Base-by-base conservation (phyloP, 768 basidiomycete species). In the Leccinum variicolor region DNA sequence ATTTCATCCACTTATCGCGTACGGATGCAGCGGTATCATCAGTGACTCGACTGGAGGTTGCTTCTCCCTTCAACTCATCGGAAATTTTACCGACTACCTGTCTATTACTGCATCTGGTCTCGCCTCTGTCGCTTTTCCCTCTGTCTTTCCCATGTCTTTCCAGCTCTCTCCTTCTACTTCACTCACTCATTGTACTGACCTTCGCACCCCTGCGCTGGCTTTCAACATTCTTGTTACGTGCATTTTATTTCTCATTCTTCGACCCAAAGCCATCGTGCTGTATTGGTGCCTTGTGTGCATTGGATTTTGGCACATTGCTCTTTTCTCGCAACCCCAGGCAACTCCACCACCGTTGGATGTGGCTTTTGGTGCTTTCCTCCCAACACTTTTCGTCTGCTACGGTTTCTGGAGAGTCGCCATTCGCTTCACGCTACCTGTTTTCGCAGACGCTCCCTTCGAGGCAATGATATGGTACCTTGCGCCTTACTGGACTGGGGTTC, bases 201-300 rank as follows among this genome's bases (percentile, higher is more conserved):
- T 88, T 36, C 84, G 90, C 39, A 77, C 84, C 62, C 76, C 73
- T 31, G 91, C 89, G 0, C 79, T 94, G 55, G 86, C 81, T 6
- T 84, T 90, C 75, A 89, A 94, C 68, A 76, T 89, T 45, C 66
- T 89, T 36, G 74, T 89, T 53, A 86, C 86, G 0, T 83, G 80
- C 66, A 62, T 84, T 28, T 75, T 94, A 47, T 91, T 90, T 69
- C 75, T 90, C 41, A 63, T 94, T 50, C 76, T 94, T 48, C 85
- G 89, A 15, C 89, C 89, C 2, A 83, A 77, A 64, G 77, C 87
- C 3, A 79, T 90, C 60, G 74, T 90, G 31, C 71, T 84, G 3
- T 91, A 79, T 71, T 90, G 89, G 87, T 85, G 80, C 64, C 76
- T 91, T n/a, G 83, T 90, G 6, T 90, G 84, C 74, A 88, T 90